phyloP scores from a whole-genome alignment of 129 eudicot genomes.

The Logfia minima region DNA sequence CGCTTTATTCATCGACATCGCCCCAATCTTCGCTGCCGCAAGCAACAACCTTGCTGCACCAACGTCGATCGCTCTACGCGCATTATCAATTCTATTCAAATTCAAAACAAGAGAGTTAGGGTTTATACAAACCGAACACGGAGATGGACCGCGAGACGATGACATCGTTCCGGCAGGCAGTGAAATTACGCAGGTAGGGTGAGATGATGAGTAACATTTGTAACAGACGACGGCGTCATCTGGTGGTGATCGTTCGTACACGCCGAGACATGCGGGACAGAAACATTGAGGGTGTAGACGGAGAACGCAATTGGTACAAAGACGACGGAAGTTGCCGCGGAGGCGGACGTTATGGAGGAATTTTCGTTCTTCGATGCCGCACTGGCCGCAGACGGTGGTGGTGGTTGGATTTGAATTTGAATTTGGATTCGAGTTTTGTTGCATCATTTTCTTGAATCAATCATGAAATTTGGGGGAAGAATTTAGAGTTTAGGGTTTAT shows the following conservation, averaged over 20 bases:
- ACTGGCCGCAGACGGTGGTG: slow-evolving; percentile 53
- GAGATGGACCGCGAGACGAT: slow-evolving; percentile 35
- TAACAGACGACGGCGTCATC: slow-evolving; percentile 54
- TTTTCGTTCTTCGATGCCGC: slow-evolving; percentile 54
- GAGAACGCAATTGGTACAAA: slow-evolving; percentile 80
- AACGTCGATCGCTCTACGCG: slow-evolving; percentile 46
- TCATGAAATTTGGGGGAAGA: background rate
- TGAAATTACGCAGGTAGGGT: slow-evolving; percentile 47
- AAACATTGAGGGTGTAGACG: slow-evolving; percentile 73
- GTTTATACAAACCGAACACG: slow-evolving; percentile 56
- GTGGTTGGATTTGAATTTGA: slow-evolving; percentile 4
- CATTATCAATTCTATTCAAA: slow-evolving; percentile 20
- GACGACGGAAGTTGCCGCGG: slow-evolving; percentile 70
- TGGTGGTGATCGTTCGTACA: slow-evolving; percentile 42
- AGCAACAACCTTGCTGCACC: slow-evolving; percentile 50
- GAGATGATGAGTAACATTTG: slow-evolving; percentile 71
- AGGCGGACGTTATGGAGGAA: slow-evolving; percentile 74
- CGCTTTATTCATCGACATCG: slow-evolving; percentile 56
- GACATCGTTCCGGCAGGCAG: slow-evolving; percentile 24
- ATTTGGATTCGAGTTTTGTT: slow-evolving; percentile 7
- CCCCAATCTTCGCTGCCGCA: slow-evolving; percentile 61
- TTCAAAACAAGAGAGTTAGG: slow-evolving; percentile 52
- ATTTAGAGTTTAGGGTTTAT: background rate
- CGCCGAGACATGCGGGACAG: slow-evolving; percentile 72
- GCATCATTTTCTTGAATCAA: slow-evolving; percentile 14